Evolutionary conservation across 1,284 basidiomycete genomes (phyloP).

Genomic region (Boletus austroedulis): DNA sequence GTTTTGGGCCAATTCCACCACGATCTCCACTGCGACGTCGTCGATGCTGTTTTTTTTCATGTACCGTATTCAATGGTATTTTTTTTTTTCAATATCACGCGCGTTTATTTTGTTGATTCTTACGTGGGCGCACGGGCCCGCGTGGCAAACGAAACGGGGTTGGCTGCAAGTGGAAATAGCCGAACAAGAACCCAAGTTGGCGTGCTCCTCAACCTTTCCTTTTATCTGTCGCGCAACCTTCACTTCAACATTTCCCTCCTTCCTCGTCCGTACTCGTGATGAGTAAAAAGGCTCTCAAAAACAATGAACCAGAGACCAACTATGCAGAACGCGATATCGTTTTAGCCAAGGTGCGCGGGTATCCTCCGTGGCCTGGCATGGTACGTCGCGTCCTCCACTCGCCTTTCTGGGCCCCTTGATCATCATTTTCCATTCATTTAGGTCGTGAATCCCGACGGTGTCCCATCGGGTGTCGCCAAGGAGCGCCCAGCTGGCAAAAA

Average conservation of each 20-base stretch:
- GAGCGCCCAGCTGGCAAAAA: slow-evolving; percentile 74
- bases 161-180: slow-evolving; percentile 41
- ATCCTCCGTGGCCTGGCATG: slow-evolving; percentile 89
- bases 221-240: slow-evolving; percentile 37
- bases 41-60: slow-evolving; percentile 27
- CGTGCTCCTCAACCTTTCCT: slow-evolving; percentile 41
- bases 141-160: slow-evolving; percentile 40
- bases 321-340: slow-evolving; percentile 78
- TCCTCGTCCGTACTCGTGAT: slow-evolving; percentile 35
- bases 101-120: slow-evolving; percentile 40
- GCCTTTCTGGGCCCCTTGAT: slow-evolving; percentile 9
- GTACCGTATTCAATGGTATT: slow-evolving; percentile 34
- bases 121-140: slow-evolving; percentile 41
- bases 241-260: slow-evolving; percentile 19
- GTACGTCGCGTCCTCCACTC: slow-evolving; percentile 49
- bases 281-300: slow-evolving; percentile 59
- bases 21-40: slow-evolving; percentile 21
- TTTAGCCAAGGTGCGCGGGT: slow-evolving; percentile 90
- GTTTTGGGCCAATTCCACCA: slow-evolving; percentile 12
- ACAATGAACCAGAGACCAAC: slow-evolving; percentile 43
- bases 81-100: slow-evolving; percentile 27
- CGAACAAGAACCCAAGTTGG: slow-evolving; percentile 41
- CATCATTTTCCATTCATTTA: slow-evolving; percentile 32
- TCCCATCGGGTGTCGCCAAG: slow-evolving; percentile 56
- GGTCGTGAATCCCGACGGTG: slow-evolving; percentile 73